Conservation (phyloP, 768 basidiomycete genomes). For the Chalciporus chontae region DNA sequence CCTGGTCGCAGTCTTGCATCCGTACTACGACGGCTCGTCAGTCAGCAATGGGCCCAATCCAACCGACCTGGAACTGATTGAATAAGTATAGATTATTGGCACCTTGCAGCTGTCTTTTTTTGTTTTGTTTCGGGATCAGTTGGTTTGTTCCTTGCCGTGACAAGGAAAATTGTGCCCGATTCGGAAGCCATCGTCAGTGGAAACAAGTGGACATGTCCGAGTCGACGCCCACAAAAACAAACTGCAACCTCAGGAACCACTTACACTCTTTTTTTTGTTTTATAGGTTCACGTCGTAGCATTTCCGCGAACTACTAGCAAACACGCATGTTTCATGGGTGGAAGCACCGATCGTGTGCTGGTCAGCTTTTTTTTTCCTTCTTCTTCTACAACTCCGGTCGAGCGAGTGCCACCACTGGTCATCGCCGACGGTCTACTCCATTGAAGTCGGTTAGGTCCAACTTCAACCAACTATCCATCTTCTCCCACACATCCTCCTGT, state of each 20-base stretch:
- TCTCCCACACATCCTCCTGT: conserved; percentile 55
- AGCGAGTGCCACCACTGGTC: too few species aligned
- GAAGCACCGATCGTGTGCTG: too few species aligned
- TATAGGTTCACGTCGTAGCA: too few species aligned
- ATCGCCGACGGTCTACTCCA: too few species aligned
- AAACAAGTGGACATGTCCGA: background rate
- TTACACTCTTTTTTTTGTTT: too few species aligned
- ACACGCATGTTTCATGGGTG: too few species aligned
- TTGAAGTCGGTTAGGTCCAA: conserved; percentile 7
- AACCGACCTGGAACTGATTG: background rate
- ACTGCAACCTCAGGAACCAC: too few species aligned
- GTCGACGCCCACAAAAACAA: conserved; percentile 1
- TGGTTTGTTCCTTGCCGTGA: background rate
- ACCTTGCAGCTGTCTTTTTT: background rate
- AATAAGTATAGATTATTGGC: background rate
- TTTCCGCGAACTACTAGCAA: too few species aligned
- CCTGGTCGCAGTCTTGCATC: too few species aligned
- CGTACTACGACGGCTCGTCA: too few species aligned
- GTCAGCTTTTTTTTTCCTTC: too few species aligned
- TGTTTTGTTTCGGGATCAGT: background rate
- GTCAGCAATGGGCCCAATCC: background rate
- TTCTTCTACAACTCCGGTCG: background rate
- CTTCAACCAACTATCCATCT: conserved; percentile 57
- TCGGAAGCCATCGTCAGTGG: background rate
- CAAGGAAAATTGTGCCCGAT: background rate